A percentile compares a stretch with the other conserved stretches of the same genome.
Evolutionary conservation across 257 asterid species (phyloP).

Genomic region (Eucommia ulmoides): DNA sequence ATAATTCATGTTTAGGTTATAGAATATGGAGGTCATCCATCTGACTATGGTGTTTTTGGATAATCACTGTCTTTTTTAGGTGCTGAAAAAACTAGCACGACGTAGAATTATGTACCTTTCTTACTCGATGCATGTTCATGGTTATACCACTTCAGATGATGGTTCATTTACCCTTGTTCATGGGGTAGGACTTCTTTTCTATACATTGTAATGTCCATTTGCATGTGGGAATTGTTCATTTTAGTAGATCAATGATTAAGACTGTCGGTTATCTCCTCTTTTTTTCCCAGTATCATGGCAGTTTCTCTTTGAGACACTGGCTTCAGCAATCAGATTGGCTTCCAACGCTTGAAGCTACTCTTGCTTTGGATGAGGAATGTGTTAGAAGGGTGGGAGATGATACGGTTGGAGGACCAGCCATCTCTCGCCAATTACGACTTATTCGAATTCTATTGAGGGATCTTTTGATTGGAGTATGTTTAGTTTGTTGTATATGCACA

Average conservation of each 20-base stretch:
- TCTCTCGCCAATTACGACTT: slow-evolving; percentile 72
- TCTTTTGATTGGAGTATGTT: slow-evolving; percentile 78
- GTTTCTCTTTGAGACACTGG: slow-evolving; percentile 94
- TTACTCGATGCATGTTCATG: slow-evolving; percentile 90
- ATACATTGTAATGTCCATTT: too few relatives aligned
- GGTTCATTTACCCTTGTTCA: slow-evolving; percentile 77
- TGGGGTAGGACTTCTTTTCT: slow-evolving; percentile 37
- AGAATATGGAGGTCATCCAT: too few relatives aligned
- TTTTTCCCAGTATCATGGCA: slow-evolving; percentile 68
- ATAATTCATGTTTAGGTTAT: background rate
- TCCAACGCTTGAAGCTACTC: slow-evolving; percentile 90
- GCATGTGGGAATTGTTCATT: background rate
- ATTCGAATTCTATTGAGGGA: slow-evolving; percentile 88
- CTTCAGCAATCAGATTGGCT: slow-evolving; percentile 95
- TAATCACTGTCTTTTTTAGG: slow-evolving; percentile 28
- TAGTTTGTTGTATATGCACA: too few relatives aligned
- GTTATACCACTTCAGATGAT: slow-evolving; percentile 61
- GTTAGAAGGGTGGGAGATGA: slow-evolving; percentile 83
- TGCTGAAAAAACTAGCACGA: slow-evolving; percentile 61
- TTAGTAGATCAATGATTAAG: too few relatives aligned
- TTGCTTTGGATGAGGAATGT: slow-evolving; percentile 82
- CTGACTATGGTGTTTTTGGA: slow-evolving; percentile 8
- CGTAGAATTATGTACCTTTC: slow-evolving; percentile 73
- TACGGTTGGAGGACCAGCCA: slow-evolving; percentile 85
- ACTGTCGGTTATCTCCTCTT: slow-evolving; percentile 8